Conservation (phyloP, 2,329 filamentous ascomycete genomes). For the Colletotrichum siamense region DNA sequence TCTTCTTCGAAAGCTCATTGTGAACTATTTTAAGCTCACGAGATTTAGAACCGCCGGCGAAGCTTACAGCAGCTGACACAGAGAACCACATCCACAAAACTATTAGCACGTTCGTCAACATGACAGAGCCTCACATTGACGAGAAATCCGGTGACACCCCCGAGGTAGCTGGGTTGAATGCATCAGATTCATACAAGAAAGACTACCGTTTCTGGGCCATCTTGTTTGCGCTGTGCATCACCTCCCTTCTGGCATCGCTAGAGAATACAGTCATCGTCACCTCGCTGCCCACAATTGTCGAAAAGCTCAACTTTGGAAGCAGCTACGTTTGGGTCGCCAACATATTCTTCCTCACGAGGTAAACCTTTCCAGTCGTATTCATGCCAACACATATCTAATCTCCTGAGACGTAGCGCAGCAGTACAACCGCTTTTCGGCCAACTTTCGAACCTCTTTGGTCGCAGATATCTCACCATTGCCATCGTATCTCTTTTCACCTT, state of each 20-base stretch:
- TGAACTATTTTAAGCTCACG: background rate
- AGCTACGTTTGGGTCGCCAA: slow-evolving; percentile 32
- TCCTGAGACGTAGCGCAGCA: slow-evolving; percentile 25
- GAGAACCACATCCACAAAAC: background rate
- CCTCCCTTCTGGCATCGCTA: slow-evolving; percentile 24
- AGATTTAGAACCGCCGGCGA: background rate
- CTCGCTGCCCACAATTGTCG: slow-evolving; percentile 29
- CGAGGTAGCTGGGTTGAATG: background rate
- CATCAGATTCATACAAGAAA: background rate
- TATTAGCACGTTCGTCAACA: background rate
- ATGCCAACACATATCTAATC: background rate
- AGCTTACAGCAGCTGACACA: background rate
- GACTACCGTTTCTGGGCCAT: slow-evolving; percentile 32
- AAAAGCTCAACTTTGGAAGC: slow-evolving; percentile 21
- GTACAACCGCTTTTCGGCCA: slow-evolving; percentile 58
- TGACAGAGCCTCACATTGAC: background rate
- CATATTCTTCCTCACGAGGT: slow-evolving; percentile 27
- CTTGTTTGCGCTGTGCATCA: slow-evolving; percentile 26
- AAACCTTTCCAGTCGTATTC: background rate
- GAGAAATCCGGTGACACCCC: background rate
- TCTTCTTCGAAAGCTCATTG: background rate
- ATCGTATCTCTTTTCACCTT: slow-evolving; percentile 53
- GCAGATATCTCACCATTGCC: slow-evolving; percentile 44
- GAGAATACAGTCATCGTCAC: slow-evolving; percentile 29
- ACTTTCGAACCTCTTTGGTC: slow-evolving; percentile 57